Evolutionary conservation across 1,139 yeast genomes (phyloP).

Genomic region (Scheffersomyces insectosa): DNA sequence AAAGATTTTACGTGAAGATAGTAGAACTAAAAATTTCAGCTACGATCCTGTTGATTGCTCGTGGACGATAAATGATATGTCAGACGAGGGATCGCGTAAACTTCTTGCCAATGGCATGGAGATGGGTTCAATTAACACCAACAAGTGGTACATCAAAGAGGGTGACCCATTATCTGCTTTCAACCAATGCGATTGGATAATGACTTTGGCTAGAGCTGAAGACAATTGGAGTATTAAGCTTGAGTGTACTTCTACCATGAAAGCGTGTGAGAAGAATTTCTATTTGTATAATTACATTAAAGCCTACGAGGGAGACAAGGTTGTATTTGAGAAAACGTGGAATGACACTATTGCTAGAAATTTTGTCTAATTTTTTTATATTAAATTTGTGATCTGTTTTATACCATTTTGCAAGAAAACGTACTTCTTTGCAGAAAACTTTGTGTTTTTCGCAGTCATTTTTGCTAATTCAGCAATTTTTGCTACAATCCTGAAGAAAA

Average conservation of each 20-base stretch:
- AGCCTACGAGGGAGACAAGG: slow-evolving; percentile 15
- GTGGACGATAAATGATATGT: slow-evolving; percentile 28
- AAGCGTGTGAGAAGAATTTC: slow-evolving; percentile 23
- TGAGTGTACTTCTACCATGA: slow-evolving; percentile 25
- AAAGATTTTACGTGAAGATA: slow-evolving; percentile 22
- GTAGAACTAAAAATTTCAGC: slow-evolving; percentile 20
- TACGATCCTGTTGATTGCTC: slow-evolving; percentile 23
- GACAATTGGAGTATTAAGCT: slow-evolving; percentile 28
- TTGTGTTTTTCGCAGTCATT: too few species aligned
- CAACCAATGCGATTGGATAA: slow-evolving; percentile 35
- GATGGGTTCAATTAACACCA: slow-evolving; percentile 32
- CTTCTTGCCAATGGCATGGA: slow-evolving; percentile 26
- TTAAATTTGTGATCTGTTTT: too few species aligned
- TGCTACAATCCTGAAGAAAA: too few species aligned
- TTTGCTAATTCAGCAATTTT: too few species aligned
- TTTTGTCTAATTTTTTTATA: background rate
- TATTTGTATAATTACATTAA: slow-evolving; percentile 17
- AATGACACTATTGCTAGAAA: slow-evolving; percentile 6
- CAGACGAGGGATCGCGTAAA: slow-evolving; percentile 25
- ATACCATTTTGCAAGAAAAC: too few species aligned
- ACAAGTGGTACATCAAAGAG: slow-evolving; percentile 29
- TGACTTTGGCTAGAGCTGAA: slow-evolving; percentile 33
- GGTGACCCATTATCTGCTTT: slow-evolving; percentile 33
- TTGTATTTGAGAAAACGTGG: slow-evolving; percentile 8
- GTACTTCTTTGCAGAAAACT: too few species aligned